These are phyloP conservation scores for Suillus tomentosus DNA, from an alignment of 768 basidiomycete species.

Conservation along the genomic window DNA sequence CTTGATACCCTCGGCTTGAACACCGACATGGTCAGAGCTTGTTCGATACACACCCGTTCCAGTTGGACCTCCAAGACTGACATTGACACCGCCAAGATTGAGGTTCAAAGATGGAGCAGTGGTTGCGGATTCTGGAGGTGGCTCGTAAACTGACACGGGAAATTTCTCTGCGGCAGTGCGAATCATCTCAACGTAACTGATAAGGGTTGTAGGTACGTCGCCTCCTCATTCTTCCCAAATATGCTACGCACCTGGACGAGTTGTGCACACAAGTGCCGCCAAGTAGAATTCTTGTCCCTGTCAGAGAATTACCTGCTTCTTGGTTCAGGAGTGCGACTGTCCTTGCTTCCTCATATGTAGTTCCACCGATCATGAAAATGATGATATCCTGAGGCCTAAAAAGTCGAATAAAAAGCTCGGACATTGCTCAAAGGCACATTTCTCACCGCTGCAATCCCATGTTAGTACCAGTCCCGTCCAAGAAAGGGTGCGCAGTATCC, in stretches of 20 bases:
- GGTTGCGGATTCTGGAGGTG: slow-evolving; percentile 71
- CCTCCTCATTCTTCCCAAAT: background rate
- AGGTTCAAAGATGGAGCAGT: slow-evolving; percentile 84
- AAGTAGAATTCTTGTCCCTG: slow-evolving; percentile 77
- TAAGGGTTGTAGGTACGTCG: slow-evolving; percentile 16
- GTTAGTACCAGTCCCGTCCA: slow-evolving; percentile 70
- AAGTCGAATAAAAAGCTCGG: background rate
- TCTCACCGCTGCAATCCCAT: slow-evolving; percentile 69
- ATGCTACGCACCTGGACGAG: slow-evolving; percentile 71
- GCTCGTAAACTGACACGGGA: slow-evolving; percentile 68
- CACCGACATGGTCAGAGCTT: slow-evolving; percentile 67
- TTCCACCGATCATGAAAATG: slow-evolving; percentile 94
- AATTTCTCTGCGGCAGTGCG: slow-evolving; percentile 66
- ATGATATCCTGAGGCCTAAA: slow-evolving; percentile 92
- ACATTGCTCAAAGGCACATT: background rate
- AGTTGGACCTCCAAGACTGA: slow-evolving; percentile 86
- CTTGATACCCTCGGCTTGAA: slow-evolving; percentile 85
- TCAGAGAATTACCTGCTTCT: slow-evolving; percentile 57
- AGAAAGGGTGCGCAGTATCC: slow-evolving; percentile 89
- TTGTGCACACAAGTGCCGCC: slow-evolving; percentile 97
- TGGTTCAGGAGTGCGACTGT: slow-evolving; percentile 86
- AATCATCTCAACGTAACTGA: slow-evolving; percentile 89
- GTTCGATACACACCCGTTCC: slow-evolving; percentile 87
- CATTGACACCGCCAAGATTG: slow-evolving; percentile 89
- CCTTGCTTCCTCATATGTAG: slow-evolving; percentile 94